Evolutionary conservation across 2,329 filamentous ascomycete genomes (phyloP).

Genomic region (Microsporum audouinii): DNA sequence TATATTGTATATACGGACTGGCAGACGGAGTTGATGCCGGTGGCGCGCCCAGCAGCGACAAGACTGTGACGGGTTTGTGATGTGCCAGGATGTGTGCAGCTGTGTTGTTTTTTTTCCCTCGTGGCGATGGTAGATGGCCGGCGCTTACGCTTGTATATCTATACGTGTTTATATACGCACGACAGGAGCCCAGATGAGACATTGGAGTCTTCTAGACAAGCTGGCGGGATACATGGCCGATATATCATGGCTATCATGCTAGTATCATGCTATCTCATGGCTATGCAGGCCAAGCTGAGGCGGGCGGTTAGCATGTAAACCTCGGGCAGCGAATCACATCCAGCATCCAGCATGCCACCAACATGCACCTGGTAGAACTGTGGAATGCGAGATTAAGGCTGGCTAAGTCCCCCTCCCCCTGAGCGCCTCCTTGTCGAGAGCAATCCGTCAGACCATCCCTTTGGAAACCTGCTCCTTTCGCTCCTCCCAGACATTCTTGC

Average conservation of each 20-base stretch:
- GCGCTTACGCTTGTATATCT: not conserved
- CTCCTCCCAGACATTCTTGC: constrained; percentile 98
- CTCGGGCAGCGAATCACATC: not conserved
- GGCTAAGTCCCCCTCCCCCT: too few relatives aligned
- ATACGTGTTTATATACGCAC: too few relatives aligned
- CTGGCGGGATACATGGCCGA: too few relatives aligned
- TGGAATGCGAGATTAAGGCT: not conserved
- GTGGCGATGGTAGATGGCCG: not conserved
- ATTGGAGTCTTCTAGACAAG: too few relatives aligned
- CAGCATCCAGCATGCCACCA: too few relatives aligned
- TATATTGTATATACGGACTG: not conserved
- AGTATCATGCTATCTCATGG: not conserved
- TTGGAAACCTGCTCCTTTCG: constrained; percentile 76
- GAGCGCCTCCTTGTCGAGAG: too few relatives aligned
- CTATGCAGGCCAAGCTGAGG: not conserved
- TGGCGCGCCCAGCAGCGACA: not conserved
- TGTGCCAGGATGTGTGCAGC: not conserved
- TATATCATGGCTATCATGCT: too few relatives aligned
- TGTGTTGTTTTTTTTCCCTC: not conserved
- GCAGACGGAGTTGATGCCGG: not conserved
- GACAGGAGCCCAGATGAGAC: too few relatives aligned
- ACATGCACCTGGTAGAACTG: too few relatives aligned
- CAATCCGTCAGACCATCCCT: constrained; percentile 61
- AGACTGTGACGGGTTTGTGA: not conserved
- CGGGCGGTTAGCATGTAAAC: not conserved